A percentile compares a stretch with the other conserved stretches of the same genome.
phyloP scores from a whole-genome alignment of 306 rosid species.

The Lagenaria siceraria region DNA sequence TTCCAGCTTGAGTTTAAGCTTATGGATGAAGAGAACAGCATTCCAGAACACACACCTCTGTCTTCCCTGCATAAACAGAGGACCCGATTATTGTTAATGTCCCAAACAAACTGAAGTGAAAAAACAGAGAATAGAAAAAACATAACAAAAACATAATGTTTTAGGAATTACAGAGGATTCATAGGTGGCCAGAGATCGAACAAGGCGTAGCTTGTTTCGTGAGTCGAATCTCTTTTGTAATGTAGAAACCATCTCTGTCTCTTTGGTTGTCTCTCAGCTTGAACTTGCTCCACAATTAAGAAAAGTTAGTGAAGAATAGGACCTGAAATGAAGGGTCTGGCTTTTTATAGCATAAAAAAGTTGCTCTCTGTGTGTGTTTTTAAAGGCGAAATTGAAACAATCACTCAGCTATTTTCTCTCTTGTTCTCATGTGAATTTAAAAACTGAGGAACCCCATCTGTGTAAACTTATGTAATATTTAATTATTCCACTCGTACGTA shows the following conservation, averaged over 20 bases:
- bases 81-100: background rate
- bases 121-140: background rate
- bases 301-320: conserved; percentile 16
- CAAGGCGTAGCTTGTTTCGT: conserved; percentile 54
- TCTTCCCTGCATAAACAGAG: conserved; percentile 12
- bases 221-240: conserved; percentile 35
- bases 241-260: conserved; percentile 39
- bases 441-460: background rate
- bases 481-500: background rate
- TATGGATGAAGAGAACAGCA: conserved; percentile 10
- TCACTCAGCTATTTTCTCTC: conserved; percentile 7
- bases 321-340: conserved; percentile 11
- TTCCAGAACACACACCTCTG: conserved; percentile 8
- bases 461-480: background rate
- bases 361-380: conserved; percentile 6
- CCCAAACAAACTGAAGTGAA: background rate
- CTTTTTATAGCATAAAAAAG: conserved; percentile 35
- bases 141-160: background rate
- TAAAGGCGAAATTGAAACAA: background rate
- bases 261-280: background rate
- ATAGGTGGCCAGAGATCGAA: conserved; percentile 26
- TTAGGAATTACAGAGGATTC: conserved; percentile 27
- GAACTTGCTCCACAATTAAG: conserved; percentile 8
- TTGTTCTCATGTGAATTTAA: conserved; percentile 25
- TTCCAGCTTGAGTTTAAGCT: conserved; percentile 27